Percentiles rank a stretch among this genome's conserved stretches.
These are phyloP conservation scores for Cladosporium austrohemisphaericum DNA, from an alignment of 2,329 filamentous ascomycete species.

Conservation along the genomic window DNA sequence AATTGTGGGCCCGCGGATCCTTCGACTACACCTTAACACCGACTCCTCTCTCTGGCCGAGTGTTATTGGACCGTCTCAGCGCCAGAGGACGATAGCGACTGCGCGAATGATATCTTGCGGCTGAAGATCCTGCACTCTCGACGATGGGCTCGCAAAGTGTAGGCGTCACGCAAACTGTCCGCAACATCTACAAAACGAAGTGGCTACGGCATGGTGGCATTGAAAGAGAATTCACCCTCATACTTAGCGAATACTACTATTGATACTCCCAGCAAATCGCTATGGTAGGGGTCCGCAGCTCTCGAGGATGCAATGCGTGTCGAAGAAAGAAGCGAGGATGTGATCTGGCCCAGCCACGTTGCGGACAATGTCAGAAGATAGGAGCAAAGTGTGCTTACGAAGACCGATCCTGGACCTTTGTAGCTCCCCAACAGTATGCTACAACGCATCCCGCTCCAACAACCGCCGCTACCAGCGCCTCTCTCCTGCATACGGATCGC, in stretches of 20 bases:
- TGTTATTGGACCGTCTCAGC: no score
- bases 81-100: not conserved
- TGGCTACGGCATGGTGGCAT: no score
- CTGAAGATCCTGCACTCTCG: not conserved
- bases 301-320: not conserved
- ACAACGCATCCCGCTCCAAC: no score
- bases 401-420: not conserved
- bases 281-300: constrained; percentile 3
- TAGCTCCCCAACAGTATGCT: not conserved
- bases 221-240: no score
- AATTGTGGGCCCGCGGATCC: not conserved
- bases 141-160: no score
- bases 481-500: not conserved
- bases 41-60: no score
- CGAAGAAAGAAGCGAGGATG: constrained; percentile 5
- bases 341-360: not conserved
- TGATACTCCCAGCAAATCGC: not conserved
- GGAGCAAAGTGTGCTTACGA: constrained; percentile 1
- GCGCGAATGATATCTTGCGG: not conserved
- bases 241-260: not conserved
- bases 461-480: no score
- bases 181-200: no score
- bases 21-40: not conserved
- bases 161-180: no score
- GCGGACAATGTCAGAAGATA: constrained; percentile 1